Evolutionary conservation across 257 asterid species (phyloP), one percentile per base, ranked within the genome.

Genomic region (Lithospermum erythrorhizon): DNA sequence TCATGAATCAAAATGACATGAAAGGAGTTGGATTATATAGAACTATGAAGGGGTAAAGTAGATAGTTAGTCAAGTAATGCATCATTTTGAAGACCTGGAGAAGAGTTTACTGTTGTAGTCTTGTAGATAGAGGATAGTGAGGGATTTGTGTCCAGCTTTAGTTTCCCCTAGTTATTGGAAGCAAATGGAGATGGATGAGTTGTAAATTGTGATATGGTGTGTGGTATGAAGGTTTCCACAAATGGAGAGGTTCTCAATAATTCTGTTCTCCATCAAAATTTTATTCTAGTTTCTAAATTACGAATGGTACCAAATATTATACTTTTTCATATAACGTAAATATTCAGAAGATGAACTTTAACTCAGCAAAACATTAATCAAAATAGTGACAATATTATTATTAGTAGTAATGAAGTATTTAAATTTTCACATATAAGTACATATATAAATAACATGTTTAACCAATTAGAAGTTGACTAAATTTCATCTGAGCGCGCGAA

Each of bases 1-100:
- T 24, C 16, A 54, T 66, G 22, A 65, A 29, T 52, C 81, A 67
- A 60, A 70, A 62, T 56, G 77, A 64, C 14, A 59, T 55, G 59
- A 73, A 78, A 66, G 76, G 73, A 75, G 75, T 81, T 63, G 64
- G 47, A 25, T 45, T 82, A 65, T 71, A 41, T 41, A 41, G 49
- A 41, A 41, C 17, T 41, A 41, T 41, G 18, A 41, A 41, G 49
- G 49, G 0, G 11, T 41, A 41, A 41, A 41, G 18, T 13, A 13
- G 49, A 41, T 41, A 13, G 1, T 11, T 41, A 41, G 49, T 13
- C 18, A 41, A 41, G 49, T 41, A 35, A 35, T 6, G 11, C 3
- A 41, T 41, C 49, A 11, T 41, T 41, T 11, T 41, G 2, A 41
- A 41, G 18, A 18, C 18, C 18, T 14, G 49, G 49, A 11, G 2